Base-by-base conservation (phyloP, 2,329 filamentous ascomycete species). In the Xylaria sp. region DNA sequence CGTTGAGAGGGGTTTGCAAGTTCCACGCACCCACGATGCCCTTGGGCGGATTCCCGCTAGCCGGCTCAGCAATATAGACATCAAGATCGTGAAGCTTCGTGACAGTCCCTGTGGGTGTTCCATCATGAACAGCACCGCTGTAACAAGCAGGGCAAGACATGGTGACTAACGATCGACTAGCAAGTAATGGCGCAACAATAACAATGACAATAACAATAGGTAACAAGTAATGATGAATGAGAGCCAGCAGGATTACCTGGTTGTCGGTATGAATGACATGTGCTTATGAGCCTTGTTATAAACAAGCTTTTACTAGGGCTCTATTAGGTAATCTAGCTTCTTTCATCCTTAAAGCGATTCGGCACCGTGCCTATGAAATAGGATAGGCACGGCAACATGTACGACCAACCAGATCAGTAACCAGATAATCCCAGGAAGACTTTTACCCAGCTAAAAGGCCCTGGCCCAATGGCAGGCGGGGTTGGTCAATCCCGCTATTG, bases 11-110 rank as follows among this genome's bases (percentile, higher is more conserved):
- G 0, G 37, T 46, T 31, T 15, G n/a, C 15, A 5, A 25, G 13
- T 39, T 5, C 41, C 46, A 64, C 63, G 37, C 48, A 69, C 69
- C 66, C 10, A 89, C 77, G 67, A 87, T 83, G 12, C 81, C 86
- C 46, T 82, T 83, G n/a, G 80, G 71, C 50, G 79, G 75, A 13
- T 73, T 73, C 41, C 81, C 78, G n/a, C 70, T 74, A 12, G 75
- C 70, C 0, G 81, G 80, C 60, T 78, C 80, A 8, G 82, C 78
- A 18, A 87, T 78, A 67, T 89, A 89, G 1, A 82, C 81, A 44
- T 83, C 76, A 3, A 87, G 79, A 28, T 83, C 84, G 71, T 88
- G 84, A 20, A 88, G 72, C 23, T 79, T 82, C 65, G 80, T 80
- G 60, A 81, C 77, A n/a, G 78, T 79, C 37, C 86, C 86, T 7